Percentiles rank a stretch among this genome's conserved stretches.
Conservation (phyloP, 768 basidiomycete species). For the Mycena indigotica region DNA sequence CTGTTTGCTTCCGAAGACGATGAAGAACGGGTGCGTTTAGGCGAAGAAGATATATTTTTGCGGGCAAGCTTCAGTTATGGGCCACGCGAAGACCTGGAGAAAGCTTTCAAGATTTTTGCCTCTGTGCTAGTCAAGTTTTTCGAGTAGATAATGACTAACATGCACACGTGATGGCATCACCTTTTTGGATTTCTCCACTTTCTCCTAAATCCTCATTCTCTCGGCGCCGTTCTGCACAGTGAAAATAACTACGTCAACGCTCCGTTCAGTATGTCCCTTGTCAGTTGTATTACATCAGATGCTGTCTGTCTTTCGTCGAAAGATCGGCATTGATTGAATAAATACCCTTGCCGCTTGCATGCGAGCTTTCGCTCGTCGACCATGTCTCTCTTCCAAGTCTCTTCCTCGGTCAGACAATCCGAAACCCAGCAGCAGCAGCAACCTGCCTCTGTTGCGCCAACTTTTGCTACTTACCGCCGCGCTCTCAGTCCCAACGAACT, state of each 20-base stretch:
- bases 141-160: no score
- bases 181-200: neutral
- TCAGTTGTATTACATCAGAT: no score
- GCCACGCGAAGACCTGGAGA: conserved; percentile 14
- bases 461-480: conserved; percentile 16
- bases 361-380: neutral
- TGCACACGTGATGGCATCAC: neutral
- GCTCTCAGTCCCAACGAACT: conserved; percentile 16
- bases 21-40: conserved; percentile 16
- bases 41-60: conserved; percentile 20
- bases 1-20: conserved; percentile 19
- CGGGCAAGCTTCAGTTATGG: conserved; percentile 23
- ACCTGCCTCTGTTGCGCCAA: neutral
- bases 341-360: neutral
- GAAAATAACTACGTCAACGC: no score
- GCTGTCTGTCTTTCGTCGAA: no score
- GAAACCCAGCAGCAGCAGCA: neutral
- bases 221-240: no score
- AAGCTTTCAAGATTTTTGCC: conserved; percentile 16
- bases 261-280: no score
- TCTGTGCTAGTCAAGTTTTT: conserved; percentile 17
- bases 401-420: neutral
- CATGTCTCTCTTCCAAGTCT: neutral
- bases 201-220: neutral
- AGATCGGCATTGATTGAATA: no score